A percentile compares a stretch with the other conserved stretches of the same genome.
Evolutionary conservation across 176 grass and related monocot species (phyloP).

Genomic region (Oryza australiensis): DNA sequence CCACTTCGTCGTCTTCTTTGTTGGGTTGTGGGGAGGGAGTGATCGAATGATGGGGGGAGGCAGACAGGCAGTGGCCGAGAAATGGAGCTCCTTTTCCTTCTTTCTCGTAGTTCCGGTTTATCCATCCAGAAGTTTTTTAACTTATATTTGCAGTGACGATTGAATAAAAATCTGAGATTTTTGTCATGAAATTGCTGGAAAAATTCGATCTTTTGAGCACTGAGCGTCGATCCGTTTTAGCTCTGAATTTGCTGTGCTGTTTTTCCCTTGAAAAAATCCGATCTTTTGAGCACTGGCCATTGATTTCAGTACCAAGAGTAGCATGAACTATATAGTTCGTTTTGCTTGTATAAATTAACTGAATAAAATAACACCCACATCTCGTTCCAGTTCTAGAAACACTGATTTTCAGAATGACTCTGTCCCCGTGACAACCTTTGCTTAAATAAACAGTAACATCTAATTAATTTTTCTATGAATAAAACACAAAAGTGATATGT

Average conservation of each 20-base stretch:
- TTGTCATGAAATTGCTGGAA: not conserved
- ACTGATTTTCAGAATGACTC: not conserved
- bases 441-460: not conserved
- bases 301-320: not conserved
- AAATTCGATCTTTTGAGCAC: not conserved
- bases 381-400: not conserved
- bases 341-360: not conserved
- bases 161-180: not conserved
- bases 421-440: not conserved
- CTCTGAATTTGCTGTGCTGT: not conserved
- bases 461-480: not conserved
- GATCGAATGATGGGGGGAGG: slow-evolving; percentile 6
- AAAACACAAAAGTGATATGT: not conserved
- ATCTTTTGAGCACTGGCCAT: not conserved
- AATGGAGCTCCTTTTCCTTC: not conserved
- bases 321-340: not conserved
- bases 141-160: not conserved
- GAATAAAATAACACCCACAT: not conserved
- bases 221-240: too few relatives aligned
- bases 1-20: not conserved
- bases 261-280: not conserved
- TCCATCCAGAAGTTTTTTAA: too few relatives aligned
- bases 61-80: not conserved
- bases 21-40: not conserved
- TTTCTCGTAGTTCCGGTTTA: not conserved